These are phyloP conservation scores for Lachancea thermotolerans DNA, from an alignment of 805 yeast species.

Conservation along the genomic window DNA sequence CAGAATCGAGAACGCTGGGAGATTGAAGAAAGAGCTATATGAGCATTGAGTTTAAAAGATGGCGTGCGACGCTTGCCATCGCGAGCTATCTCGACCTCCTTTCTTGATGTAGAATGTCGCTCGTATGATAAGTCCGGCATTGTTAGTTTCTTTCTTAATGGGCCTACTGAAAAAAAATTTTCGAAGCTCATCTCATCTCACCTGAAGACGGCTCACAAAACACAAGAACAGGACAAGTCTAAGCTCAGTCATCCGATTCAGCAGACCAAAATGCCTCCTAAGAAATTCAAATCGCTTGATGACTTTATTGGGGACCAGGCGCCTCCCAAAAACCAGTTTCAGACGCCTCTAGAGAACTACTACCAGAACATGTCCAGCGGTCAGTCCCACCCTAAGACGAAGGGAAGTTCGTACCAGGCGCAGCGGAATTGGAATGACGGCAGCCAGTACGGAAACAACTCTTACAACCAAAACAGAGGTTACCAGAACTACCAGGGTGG, in stretches of 20 bases:
- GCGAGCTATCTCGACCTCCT: no score
- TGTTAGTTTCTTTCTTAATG: not conserved
- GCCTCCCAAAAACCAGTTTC: conserved; percentile 24
- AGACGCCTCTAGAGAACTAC: conserved; percentile 32
- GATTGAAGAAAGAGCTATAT: no score
- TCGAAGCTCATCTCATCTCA: conserved; percentile 9
- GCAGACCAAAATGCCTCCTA: conserved; percentile 25
- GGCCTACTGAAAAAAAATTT: not conserved
- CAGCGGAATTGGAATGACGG: conserved; percentile 20
- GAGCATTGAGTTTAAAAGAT: no score
- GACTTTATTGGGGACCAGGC: conserved; percentile 27
- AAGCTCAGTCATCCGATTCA: not conserved
- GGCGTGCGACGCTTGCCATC: no score
- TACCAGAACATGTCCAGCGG: conserved; percentile 18
- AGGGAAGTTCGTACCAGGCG: conserved; percentile 2
- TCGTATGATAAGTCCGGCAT: not conserved
- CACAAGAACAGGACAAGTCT: not conserved
- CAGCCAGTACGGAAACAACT: conserved; percentile 11
- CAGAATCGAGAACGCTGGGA: no score
- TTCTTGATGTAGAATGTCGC: no score
- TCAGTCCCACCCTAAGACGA: conserved; percentile 7
- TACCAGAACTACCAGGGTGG: conserved; percentile 10
- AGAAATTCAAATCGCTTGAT: conserved; percentile 27
- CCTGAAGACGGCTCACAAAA: not conserved
- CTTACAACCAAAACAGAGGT: conserved; percentile 11